Evolutionary conservation across 352 stramenopile genomes (phyloP), one percentile per base, ranked within the genome.

Genomic region (Pythium grandisporangium): DNA sequence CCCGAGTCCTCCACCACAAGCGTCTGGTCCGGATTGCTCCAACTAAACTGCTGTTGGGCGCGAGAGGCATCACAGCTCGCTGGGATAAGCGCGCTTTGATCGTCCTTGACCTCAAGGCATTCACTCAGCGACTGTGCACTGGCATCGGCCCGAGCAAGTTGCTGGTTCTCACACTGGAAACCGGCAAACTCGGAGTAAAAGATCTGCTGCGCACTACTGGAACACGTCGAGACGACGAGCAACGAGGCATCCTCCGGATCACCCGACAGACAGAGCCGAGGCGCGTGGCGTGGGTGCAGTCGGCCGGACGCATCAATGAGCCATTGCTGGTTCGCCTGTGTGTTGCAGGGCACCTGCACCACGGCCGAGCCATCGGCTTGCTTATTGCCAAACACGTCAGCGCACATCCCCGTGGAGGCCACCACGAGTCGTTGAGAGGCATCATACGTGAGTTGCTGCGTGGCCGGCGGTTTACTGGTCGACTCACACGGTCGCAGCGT

Each of bases 391-490:
- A 54, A 19, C 17, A 54, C 47, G 30, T 54, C 47, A 5, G 48
- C 30, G 19, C 47, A 54, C 19, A 13, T 37, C 5, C 5, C 33
- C 1, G 47, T 29, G 2, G 23, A n/a, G 3, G 46, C 39, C 2
- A 48, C 34, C 6, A 55, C 34, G 21, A 48, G 26, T 11, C 40
- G 39, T 5, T 44, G 38, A 6, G 30, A 19, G 17, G 13, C 33
- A 27, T 54, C 47, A 25, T 54, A 54, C 10, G 47, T 54, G 39
- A 54, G 48, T 5, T 32, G 34, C 19, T 54, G 47, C 14, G 37
- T 32, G 4, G 21, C 8, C 29, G 27, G 27, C 10, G 14, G 27
- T n/a, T n/a, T n/a, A n/a, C 41, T 42, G 10, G 48, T 43, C 16
- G 39, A 21, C n/a, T 55, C 35, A 17, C 47, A 54, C 3, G 38